Evolutionary conservation across 208 protist genomes (phyloP), one percentile per base, ranked within the genome.

Genomic region (Angomonas ambiguus): DNA sequence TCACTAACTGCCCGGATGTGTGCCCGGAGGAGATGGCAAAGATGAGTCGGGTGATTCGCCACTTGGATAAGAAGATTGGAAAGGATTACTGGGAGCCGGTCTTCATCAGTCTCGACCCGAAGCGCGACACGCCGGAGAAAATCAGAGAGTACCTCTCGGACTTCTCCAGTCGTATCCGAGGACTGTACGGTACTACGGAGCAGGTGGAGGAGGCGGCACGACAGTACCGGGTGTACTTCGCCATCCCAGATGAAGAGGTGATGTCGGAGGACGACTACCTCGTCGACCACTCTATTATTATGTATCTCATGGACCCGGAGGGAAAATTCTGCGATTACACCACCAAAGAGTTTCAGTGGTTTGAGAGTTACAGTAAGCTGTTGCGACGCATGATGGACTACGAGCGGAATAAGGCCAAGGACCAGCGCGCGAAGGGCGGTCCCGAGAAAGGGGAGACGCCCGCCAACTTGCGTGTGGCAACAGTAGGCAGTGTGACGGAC

Each of bases 1-100:
- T 98, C 78, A 98, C 94, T 2, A 95, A 96, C 77, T 98, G 97
- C 76, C 97, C 97, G 3, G 97, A 98, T 69, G 86, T 98, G 45
- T 98, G 97, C 70, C 97, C 97, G 35, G 88, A 92, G 38, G 96
- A 98, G 78, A 89, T 98, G 83, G 80, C 90, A 3, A 98, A 98
- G 76, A 87, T 98, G 76, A 82, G 83, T 18, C 79, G 80, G 20
- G 91, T 95, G 8, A 76, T 97, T 28, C 59, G 76, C 1, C 72
- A 78, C 33, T 33, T 97, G 2, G 87, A 96, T 72, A 82, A 88
- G 71, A 87, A 88, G 42, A 69, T 92, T 1, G 83, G 83, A 11
- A 78, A 72, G 45, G 85, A 94, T 20, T 83, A 92, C 51, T 93
- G 96, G 67, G 75, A 87, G 62, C 95, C 95, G 13, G 63, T 98